A percentile compares a stretch with the other conserved stretches of the same genome.
phyloP scores from a whole-genome alignment of 2,329 filamentous ascomycete genomes.

The Cladosporium sphaerospermum region DNA sequence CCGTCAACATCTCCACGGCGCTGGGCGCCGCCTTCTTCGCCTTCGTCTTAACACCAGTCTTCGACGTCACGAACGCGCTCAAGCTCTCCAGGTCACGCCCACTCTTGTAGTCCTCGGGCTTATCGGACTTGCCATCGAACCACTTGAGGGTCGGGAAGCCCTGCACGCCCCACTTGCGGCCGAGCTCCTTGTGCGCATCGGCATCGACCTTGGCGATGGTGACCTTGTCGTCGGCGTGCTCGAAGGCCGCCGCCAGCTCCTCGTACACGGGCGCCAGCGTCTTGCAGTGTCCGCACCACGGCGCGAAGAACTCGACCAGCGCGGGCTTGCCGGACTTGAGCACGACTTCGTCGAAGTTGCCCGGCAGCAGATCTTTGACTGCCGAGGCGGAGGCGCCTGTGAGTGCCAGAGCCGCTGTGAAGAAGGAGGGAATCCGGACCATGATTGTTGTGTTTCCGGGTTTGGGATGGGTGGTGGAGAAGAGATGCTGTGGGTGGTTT shows the following conservation, averaged over 20 bases:
- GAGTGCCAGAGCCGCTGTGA: conserved; percentile 42
- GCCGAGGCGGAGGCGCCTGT: conserved; percentile 59
- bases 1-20: conserved; percentile 71
- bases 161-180: conserved; percentile 79
- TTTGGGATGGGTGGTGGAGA: background rate
- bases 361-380: conserved; percentile 81
- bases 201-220: conserved; percentile 95
- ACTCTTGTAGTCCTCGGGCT: conserved; percentile 76
- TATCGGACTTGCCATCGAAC: conserved; percentile 91
- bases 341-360: conserved; percentile 87
- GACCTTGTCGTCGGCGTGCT: conserved; percentile 66
- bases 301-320: conserved; percentile 95
- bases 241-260: conserved; percentile 71
- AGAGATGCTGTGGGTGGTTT: background rate
- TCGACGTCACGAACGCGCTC: conserved; percentile 71
- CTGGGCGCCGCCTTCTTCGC: conserved; percentile 64
- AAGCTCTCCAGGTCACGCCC: conserved; percentile 85
- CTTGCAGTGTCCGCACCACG: conserved; percentile 99
- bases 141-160: conserved; percentile 97
- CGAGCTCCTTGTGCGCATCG: conserved; percentile 77
- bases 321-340: conserved; percentile 90
- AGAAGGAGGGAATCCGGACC: conserved; percentile 13
- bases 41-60: conserved; percentile 79
- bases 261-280: conserved; percentile 91
- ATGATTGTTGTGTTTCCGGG: background rate